Conservation (phyloP, 2,329 filamentous ascomycete species). For the Teratosphaeria pseudoeucalypti region DNA sequence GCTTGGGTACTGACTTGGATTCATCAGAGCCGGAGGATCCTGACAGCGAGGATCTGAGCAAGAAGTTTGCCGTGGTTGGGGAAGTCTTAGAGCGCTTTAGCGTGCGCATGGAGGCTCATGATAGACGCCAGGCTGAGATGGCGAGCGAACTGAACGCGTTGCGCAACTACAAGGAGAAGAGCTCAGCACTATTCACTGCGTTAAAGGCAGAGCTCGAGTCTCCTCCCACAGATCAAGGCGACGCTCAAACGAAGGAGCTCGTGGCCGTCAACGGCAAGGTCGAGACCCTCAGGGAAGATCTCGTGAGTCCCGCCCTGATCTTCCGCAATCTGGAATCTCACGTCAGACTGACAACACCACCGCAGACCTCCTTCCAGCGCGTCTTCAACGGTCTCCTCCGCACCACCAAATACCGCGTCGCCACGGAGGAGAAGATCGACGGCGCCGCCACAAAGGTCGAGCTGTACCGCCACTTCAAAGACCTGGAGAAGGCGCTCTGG, state of each 20-base stretch:
- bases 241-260: not conserved
- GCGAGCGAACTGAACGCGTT: not conserved
- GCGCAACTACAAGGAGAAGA: not conserved
- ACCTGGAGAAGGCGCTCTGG: not conserved
- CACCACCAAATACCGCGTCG: not conserved
- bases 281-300: not conserved
- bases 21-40: not conserved
- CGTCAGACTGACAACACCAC: not conserved
- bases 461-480: constrained; percentile 2
- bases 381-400: not conserved
- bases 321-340: not conserved
- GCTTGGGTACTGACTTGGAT: not conserved
- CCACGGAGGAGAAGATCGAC: constrained; percentile 1
- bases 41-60: not conserved
- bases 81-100: constrained; percentile 1
- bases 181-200: constrained; percentile 1
- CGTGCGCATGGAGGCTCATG: not conserved
- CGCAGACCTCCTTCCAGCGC: not conserved
- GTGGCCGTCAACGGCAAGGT: not conserved
- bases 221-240: not conserved
- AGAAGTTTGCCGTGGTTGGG: not conserved
- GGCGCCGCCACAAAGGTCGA: constrained; percentile 2
- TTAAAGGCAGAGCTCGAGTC: constrained; percentile 3
- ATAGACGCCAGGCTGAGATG: not conserved
- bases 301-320: not conserved